Conservation (phyloP, 371 early-diverging fungal genomes). For the Paramicrosporidium saccamoebae region DNA sequence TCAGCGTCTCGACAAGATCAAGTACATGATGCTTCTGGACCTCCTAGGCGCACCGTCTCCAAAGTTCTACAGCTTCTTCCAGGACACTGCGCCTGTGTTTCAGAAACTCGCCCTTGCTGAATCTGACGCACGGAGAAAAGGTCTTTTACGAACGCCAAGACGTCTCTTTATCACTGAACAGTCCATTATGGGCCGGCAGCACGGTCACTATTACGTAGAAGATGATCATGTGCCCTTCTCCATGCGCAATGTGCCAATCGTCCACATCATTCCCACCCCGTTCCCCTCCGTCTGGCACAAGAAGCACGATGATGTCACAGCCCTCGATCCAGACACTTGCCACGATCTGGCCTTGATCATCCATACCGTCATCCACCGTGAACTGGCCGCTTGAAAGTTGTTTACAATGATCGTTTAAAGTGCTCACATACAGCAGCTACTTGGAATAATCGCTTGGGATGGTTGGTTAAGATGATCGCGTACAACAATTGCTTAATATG, state of each 20-base stretch:
- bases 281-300: constrained; percentile 80
- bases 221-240: constrained; percentile 82
- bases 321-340: constrained; percentile 7
- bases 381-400: too few species aligned
- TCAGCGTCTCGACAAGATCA: constrained; percentile 25
- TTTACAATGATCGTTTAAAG: too few species aligned
- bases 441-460: too few species aligned
- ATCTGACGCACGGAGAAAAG: constrained; percentile 7
- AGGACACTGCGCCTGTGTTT: constrained; percentile 17
- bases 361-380: constrained; percentile 10
- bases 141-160: neutral
- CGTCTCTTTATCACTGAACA: neutral
- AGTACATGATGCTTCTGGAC: constrained; percentile 52
- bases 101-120: constrained; percentile 9
- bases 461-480: too few species aligned
- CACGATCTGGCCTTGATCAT: constrained; percentile 8
- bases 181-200: neutral
- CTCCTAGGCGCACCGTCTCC: constrained; percentile 24
- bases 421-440: too few species aligned
- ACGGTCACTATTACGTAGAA: constrained; percentile 11
- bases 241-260: constrained; percentile 30
- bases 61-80: constrained; percentile 17
- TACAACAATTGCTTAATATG: too few species aligned
- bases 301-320: constrained; percentile 11
- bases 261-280: constrained; percentile 59